Evolutionary conservation across 805 yeast species (phyloP).

Genomic region (Cyberlindnera suaveolens): DNA sequence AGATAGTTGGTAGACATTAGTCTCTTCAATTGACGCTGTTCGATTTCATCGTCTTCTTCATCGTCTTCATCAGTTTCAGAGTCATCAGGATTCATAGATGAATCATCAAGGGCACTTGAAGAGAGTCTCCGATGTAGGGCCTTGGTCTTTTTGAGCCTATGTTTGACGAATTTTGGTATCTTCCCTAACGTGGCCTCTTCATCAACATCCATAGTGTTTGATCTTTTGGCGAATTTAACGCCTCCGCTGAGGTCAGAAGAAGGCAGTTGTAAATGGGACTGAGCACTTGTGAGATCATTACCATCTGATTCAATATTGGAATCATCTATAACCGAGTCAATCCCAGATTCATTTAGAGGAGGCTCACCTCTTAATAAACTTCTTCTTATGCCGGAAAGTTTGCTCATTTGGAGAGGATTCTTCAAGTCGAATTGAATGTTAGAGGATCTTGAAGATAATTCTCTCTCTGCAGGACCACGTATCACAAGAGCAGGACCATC

Average conservation of each 20-base stretch:
- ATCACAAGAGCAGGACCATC: constrained; percentile 77
- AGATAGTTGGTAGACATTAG: constrained; percentile 58
- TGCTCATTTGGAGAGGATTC: constrained; percentile 9
- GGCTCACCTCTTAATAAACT: constrained; percentile 5
- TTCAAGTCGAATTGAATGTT: constrained; percentile 25
- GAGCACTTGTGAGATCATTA: constrained; percentile 17
- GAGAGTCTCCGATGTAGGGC: constrained; percentile 22
- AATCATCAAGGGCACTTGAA: constrained; percentile 20
- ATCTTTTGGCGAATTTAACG: constrained; percentile 33
- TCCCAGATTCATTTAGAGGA: neutral
- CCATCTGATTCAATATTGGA: constrained; percentile 18
- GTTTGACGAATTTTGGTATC: constrained; percentile 41
- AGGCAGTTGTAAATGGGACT: constrained; percentile 30
- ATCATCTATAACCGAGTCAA: constrained; percentile 1
- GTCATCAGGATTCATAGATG: constrained; percentile 19
- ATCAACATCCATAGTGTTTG: constrained; percentile 40
- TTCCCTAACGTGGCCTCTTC: constrained; percentile 22
- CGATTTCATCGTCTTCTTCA: constrained; percentile 27
- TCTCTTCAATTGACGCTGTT: constrained; percentile 25
- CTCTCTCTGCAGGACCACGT: constrained; percentile 72
- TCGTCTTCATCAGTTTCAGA: constrained; percentile 29
- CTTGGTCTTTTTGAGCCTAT: constrained; percentile 26
- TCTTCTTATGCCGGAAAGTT: constrained; percentile 15
- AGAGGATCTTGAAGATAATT: constrained; percentile 24
- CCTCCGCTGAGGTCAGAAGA: constrained; percentile 32